Conservation (phyloP, 2,329 filamentous ascomycete genomes). For the Diplodia sapinea region DNA sequence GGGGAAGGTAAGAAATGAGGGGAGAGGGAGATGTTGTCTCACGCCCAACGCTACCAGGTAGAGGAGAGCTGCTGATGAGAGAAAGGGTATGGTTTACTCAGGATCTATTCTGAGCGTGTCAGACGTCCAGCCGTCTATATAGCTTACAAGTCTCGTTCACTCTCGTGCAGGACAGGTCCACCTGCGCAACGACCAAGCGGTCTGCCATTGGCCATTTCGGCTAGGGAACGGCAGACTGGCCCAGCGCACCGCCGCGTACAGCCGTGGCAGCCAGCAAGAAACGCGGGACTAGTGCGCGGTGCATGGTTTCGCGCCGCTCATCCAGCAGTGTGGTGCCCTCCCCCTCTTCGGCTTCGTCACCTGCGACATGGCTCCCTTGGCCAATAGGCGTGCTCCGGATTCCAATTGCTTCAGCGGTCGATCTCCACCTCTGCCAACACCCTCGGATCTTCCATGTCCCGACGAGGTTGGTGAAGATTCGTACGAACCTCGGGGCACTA, state of each 20-base stretch:
- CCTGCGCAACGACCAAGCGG: background rate
- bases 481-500: constrained; percentile 2
- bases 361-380: background rate
- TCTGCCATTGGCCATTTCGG: background rate
- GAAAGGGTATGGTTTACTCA: background rate
- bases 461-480: background rate
- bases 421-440: background rate
- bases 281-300: constrained; percentile 19
- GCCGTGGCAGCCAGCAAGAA: constrained; percentile 6
- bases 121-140: background rate
- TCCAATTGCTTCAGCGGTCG: background rate
- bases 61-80: background rate
- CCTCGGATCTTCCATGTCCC: background rate
- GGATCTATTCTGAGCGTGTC: background rate
- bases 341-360: background rate
- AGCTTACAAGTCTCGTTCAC: background rate
- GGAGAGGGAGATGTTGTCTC: background rate
- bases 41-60: background rate
- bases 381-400: background rate
- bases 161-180: background rate
- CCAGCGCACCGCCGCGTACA: background rate
- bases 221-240: background rate
- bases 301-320: background rate
- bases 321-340: background rate
- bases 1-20: background rate